Percentiles rank a stretch among this genome's conserved stretches.
phyloP scores from a whole-genome alignment of 257 asterid species.

The Solanum chilense region DNA sequence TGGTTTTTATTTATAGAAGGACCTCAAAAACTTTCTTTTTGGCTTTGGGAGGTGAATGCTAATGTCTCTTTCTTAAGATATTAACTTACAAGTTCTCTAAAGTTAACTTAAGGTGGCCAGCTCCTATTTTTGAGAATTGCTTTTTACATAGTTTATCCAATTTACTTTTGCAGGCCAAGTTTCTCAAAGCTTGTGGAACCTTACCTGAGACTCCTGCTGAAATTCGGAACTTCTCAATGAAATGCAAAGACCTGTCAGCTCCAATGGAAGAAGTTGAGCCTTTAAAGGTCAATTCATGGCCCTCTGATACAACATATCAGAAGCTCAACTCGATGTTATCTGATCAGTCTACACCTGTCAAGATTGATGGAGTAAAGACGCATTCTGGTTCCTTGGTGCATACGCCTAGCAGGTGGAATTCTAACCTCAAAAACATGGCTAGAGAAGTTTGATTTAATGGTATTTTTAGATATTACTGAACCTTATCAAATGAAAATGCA shows the following conservation, averaged over 20 bases:
- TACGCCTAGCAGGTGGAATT: conserved; percentile 59
- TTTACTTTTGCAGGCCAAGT: conserved; percentile 41
- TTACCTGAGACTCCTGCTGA: conserved; percentile 53
- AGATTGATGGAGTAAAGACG: conserved; percentile 20
- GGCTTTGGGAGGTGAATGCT: not conserved
- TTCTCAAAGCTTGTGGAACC: conserved; percentile 63
- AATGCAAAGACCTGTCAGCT: conserved; percentile 22
- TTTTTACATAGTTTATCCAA: not conserved
- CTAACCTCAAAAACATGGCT: not conserved
- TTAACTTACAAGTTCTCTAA: not conserved
- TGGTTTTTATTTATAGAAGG: not conserved
- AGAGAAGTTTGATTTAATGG: not conserved
- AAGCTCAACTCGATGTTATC: conserved; percentile 22
- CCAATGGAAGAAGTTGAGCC: conserved; percentile 15
- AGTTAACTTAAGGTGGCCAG: not conserved
- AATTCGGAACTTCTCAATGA: conserved; percentile 29
- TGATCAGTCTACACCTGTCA: conserved; percentile 29
- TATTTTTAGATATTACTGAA: not conserved
- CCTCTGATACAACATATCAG: conserved; percentile 22
- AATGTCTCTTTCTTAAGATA: not conserved
- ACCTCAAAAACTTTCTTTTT: not conserved
- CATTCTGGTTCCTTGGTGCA: conserved; percentile 30
- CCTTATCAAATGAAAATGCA: not conserved
- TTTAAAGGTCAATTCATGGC: conserved; percentile 33
- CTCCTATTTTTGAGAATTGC: not conserved